These are phyloP conservation scores for Cystobasidium slooffiae DNA, from an alignment of 1,284 basidiomycete species.

Conservation along the genomic window DNA sequence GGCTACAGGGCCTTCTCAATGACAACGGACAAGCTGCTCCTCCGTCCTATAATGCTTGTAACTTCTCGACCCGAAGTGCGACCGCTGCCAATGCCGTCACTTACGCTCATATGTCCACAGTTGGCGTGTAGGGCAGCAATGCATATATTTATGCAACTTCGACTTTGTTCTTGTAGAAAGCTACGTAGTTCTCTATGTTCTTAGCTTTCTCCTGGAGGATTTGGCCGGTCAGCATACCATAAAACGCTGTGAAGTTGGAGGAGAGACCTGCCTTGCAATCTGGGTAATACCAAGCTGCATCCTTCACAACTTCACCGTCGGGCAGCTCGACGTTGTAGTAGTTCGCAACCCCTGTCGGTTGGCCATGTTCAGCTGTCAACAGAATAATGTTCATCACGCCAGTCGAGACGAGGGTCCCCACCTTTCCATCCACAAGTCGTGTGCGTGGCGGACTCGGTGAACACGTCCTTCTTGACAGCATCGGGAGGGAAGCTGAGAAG, in stretches of 20 bases:
- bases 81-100: too few relatives aligned
- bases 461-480: conserved; percentile 14
- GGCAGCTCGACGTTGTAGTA: conserved; percentile 24
- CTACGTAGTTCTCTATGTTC: conserved; percentile 34
- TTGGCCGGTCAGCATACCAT: not conserved
- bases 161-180: conserved; percentile 44
- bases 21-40: too few relatives aligned
- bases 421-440: conserved; percentile 41
- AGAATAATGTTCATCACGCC: not conserved
- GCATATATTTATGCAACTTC: not conserved
- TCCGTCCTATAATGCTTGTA: too few relatives aligned
- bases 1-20: too few relatives aligned
- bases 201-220: conserved; percentile 26
- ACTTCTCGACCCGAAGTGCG: too few relatives aligned
- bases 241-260: too few relatives aligned
- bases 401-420: not conserved
- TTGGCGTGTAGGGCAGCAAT: too few relatives aligned
- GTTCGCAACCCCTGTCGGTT: not conserved
- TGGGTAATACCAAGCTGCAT: conserved; percentile 36
- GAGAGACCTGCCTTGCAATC: conserved; percentile 36
- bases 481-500: conserved; percentile 28
- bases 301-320: conserved; percentile 14
- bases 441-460: conserved; percentile 24
- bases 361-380: not conserved
- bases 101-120: too few relatives aligned